Evolutionary conservation across 2,329 filamentous ascomycete genomes (phyloP).

Genomic region (Incumbomyces delicatus): DNA sequence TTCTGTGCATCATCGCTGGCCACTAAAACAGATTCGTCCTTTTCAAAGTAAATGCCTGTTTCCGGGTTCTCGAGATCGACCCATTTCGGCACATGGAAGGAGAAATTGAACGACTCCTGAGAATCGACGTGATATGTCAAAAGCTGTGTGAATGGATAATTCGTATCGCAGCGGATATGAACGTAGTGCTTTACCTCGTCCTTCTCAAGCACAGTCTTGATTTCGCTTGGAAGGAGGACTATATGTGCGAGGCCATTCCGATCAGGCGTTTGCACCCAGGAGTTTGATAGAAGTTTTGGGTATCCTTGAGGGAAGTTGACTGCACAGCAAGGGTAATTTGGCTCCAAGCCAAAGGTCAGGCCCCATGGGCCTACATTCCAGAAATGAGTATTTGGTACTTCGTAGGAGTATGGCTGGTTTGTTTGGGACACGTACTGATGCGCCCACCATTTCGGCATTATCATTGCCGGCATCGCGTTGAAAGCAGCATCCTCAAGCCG

Average conservation of each 20-base stretch:
- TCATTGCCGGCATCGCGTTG: conserved; percentile 45
- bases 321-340: conserved; percentile 46
- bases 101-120: conserved; percentile 31
- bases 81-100: conserved; percentile 40
- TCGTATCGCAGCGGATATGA: conserved; percentile 37
- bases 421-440: conserved; percentile 47
- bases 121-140: conserved; percentile 34
- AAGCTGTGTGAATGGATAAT: conserved; percentile 39
- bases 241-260: conserved; percentile 41
- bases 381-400: conserved; percentile 36
- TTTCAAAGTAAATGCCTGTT: conserved; percentile 18
- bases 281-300: conserved; percentile 44
- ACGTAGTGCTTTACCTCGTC: conserved; percentile 25
- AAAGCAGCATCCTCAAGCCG: conserved; percentile 44
- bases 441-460: conserved; percentile 46
- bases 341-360: conserved; percentile 44
- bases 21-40: conserved; percentile 10
- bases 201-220: conserved; percentile 27
- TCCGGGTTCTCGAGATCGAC: conserved; percentile 19
- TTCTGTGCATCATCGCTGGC: not conserved
- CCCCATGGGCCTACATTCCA: conserved; percentile 39
- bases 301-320: conserved; percentile 51
- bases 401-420: conserved; percentile 43
- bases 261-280: conserved; percentile 35
- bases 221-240: conserved; percentile 38